Conservation (phyloP, 257 asterid species). For the Asclepias syriaca region DNA sequence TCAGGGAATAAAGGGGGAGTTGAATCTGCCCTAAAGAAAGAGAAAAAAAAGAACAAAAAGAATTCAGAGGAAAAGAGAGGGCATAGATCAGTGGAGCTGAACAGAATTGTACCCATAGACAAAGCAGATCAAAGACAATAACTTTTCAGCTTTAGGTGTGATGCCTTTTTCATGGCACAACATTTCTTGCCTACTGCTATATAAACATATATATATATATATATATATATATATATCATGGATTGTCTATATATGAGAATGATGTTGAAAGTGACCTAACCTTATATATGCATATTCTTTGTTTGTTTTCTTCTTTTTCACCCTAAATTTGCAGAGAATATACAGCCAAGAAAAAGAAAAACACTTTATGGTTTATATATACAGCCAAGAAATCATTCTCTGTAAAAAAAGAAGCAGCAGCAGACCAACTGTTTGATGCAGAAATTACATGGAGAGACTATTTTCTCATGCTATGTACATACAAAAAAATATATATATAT, state of each 20-base stretch:
- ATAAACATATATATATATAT: neutral
- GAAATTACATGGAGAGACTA: slow-evolving; percentile 11
- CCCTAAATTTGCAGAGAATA: slow-evolving; percentile 26
- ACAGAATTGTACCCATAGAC: slow-evolving; percentile 9
- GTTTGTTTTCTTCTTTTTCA: no score
- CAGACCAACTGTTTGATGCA: slow-evolving; percentile 12
- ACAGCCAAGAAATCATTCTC: slow-evolving; percentile 26
- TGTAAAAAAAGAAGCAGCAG: slow-evolving; percentile 11
- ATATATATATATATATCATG: slow-evolving; percentile 11
- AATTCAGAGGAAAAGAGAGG: slow-evolving; percentile 7
- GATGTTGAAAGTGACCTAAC: slow-evolving; percentile 31
- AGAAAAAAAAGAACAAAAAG: slow-evolving; percentile 1
- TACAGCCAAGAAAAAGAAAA: slow-evolving; percentile 13
- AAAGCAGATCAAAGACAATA: slow-evolving; percentile 7
- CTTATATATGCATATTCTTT: slow-evolving; percentile 11
- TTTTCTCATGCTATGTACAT: slow-evolving; percentile 31
- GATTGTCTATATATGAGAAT: slow-evolving; percentile 31
- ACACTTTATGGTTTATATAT: slow-evolving; percentile 14
- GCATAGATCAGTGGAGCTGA: neutral
- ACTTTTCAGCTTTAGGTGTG: slow-evolving; percentile 14
- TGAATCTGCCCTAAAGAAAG: neutral
- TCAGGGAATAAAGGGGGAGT: neutral
- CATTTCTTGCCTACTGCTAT: slow-evolving; percentile 12
- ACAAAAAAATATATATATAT: slow-evolving; percentile 9
- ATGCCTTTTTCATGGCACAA: slow-evolving; percentile 13